These are phyloP conservation scores for Ustilaginoidea virens DNA, from an alignment of 2,329 filamentous ascomycete species.

Conservation along the genomic window DNA sequence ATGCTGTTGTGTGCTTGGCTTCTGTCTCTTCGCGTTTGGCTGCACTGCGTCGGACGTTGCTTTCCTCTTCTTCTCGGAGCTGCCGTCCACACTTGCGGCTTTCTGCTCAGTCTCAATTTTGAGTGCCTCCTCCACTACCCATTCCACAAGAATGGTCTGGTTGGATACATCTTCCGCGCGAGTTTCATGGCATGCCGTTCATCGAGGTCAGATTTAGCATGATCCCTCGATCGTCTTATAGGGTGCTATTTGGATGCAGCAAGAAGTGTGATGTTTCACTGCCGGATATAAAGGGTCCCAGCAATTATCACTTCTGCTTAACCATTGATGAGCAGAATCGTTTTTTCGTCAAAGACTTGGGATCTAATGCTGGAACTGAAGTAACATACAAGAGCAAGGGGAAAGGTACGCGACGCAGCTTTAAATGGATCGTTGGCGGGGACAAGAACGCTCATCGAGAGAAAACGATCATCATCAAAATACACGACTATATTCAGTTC, in stretches of 20 bases:
- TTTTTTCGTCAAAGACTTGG: constrained; percentile 9
- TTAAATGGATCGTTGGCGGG: constrained; percentile 12
- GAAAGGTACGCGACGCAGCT: constrained; percentile 7
- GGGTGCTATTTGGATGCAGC: constrained; percentile 7
- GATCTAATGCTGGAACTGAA: constrained; percentile 9
- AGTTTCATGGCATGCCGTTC: neutral
- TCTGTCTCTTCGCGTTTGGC: constrained; percentile 1
- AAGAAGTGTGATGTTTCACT: constrained; percentile 7
- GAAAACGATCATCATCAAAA: constrained; percentile 5
- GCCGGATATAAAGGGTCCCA: constrained; percentile 2
- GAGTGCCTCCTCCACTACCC: constrained; percentile 12
- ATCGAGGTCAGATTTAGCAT: constrained; percentile 8
- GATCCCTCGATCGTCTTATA: constrained; percentile 5
- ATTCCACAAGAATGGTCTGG: constrained; percentile 10
- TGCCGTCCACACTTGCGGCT: constrained; percentile 3
- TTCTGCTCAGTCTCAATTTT: constrained; percentile 11
- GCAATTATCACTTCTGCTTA: constrained; percentile 7
- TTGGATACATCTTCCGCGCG: constrained; percentile 5
- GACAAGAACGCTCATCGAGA: constrained; percentile 1
- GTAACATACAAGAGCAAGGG: constrained; percentile 10
- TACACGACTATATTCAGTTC: constrained; percentile 2
- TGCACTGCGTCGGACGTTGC: neutral
- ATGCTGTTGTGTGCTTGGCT: constrained; percentile 1
- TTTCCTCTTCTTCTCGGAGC: neutral
- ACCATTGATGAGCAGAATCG: constrained; percentile 9